Evolutionary conservation across 495 filamentous ascomycete species (phyloP).

Genomic region (Penicillium canariense): DNA sequence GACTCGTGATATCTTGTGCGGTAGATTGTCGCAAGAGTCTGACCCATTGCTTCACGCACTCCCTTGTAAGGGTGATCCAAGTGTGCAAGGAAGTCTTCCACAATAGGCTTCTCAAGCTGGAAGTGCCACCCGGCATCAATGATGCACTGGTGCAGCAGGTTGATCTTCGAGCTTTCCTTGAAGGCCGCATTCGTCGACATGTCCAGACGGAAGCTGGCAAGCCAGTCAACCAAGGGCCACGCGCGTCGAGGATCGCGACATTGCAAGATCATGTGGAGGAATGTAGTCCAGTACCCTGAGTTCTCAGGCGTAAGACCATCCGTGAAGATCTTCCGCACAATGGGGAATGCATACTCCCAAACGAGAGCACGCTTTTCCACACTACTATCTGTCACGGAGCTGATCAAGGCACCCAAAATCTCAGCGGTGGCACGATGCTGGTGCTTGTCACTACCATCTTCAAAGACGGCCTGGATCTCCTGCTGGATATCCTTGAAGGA

Average conservation of each 20-base stretch:
- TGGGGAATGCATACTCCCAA: conserved; percentile 88
- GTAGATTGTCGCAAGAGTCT: conserved; percentile 81
- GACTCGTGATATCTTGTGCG: conserved; percentile 91
- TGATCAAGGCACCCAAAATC: conserved; percentile 82
- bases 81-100: conserved; percentile 85
- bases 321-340: conserved; percentile 78
- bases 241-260: conserved; percentile 82
- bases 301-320: conserved; percentile 95
- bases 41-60: conserved; percentile 91
- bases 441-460: conserved; percentile 94
- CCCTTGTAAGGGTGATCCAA: conserved; percentile 97
- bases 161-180: conserved; percentile 97
- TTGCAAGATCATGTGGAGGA: conserved; percentile 80
- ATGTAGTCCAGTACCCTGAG: conserved; percentile 87
- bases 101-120: conserved; percentile 84
- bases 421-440: conserved; percentile 95
- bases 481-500: conserved; percentile 88
- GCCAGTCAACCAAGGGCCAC: conserved; percentile 81
- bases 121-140: conserved; percentile 94
- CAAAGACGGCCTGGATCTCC: conserved; percentile 69
- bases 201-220: conserved; percentile 84
- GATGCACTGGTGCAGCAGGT: conserved; percentile 84
- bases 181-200: conserved; percentile 96
- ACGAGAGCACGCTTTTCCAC: conserved; percentile 66
- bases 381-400: conserved; percentile 68